Evolutionary conservation across 2,329 filamentous ascomycete genomes (phyloP), one percentile per base, ranked within the genome.

Genomic region (Thielaviopsis cerberus): DNA sequence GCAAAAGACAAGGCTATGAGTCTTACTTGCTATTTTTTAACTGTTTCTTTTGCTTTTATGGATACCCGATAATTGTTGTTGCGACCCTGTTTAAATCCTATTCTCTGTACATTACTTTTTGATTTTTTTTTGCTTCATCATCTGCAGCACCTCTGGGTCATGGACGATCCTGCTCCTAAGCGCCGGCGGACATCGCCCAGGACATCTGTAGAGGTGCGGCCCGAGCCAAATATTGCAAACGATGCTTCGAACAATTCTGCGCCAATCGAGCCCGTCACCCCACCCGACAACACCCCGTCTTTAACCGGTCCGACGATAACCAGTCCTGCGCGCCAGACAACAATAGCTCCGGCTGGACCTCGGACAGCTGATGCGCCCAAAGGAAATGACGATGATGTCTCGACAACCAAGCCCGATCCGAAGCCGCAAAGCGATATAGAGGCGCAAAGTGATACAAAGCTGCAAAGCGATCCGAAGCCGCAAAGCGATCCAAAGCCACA

Each of bases 241-340:
- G 55, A 51, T 45, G 55, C 20, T 17, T 27, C 53, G 20, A 41
- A 27, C 15, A 8, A 58, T 17, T 17, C 51, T 27, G 71, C 69
- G 58, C 69, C 69, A 53, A 55, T 30, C 5, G 26, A 53, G 8
- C 64, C 64, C 55, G 65, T 64, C 58, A 64, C 63, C 54, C 64
- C 63, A 20, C 63, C 60, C 4, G 59, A 56, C 23, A 74, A 74
- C 0, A 75, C 78, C 0, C 84, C 81, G 0, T 58, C 57, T 10
- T 85, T 81, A 65, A 78, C 78, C 57, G 84, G 82, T n/a, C 82
- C 83, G 0, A 85, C 82, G 0, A 80, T 75, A 65, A 75, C 82
- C 13, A 86, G 80, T 64, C 69, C 85, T 15, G 73, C 80, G 59
- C 76, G 78, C 34, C 34, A 41, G n/a, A 41, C 34, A 17, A 41